These are phyloP conservation scores for Crithidia acanthocephali DNA, from an alignment of 208 protist genomes.

Conservation along the genomic window DNA sequence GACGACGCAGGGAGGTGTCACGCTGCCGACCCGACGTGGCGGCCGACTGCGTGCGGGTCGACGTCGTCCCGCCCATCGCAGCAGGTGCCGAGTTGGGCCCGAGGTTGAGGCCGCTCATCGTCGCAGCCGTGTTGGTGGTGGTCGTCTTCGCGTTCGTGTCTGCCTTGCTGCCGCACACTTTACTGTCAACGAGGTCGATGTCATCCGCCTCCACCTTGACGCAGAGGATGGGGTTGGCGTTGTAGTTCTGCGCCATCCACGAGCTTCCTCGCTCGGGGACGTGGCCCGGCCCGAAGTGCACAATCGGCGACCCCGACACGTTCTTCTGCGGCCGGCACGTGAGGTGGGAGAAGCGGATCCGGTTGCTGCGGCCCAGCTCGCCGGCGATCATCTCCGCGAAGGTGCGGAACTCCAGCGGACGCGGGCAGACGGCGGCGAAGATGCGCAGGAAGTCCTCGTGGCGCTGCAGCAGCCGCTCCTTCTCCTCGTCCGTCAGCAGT, in stretches of 20 bases:
- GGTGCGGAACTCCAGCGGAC: slow-evolving; percentile 19
- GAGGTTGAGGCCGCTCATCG: no score
- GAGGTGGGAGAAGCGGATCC: slow-evolving; percentile 3
- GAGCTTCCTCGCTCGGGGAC: not conserved
- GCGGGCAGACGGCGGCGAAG: slow-evolving; percentile 21
- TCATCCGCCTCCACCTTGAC: slow-evolving; percentile 21
- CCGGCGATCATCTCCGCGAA: slow-evolving; percentile 15
- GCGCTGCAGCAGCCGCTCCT: slow-evolving; percentile 10
- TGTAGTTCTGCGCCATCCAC: slow-evolving; percentile 18
- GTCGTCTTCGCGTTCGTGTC: not conserved
- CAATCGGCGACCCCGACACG: not conserved
- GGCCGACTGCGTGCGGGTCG: not conserved
- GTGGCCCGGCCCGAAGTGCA: not conserved
- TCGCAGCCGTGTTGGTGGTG: no score
- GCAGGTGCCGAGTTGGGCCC: not conserved
- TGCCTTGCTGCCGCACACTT: not conserved
- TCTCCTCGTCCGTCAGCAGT: slow-evolving; percentile 2
- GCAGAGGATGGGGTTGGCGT: slow-evolving; percentile 8
- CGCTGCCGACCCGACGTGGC: not conserved
- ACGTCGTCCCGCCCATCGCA: no score
- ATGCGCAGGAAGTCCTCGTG: slow-evolving; percentile 17
- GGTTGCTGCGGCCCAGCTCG: not conserved
- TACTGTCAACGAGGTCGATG: slow-evolving; percentile 10
- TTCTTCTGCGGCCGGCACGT: not conserved
- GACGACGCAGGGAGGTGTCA: not conserved